Evolutionary conservation across 164 flowering plant species (phyloP).

Genomic region (Vitis labrusca): DNA sequence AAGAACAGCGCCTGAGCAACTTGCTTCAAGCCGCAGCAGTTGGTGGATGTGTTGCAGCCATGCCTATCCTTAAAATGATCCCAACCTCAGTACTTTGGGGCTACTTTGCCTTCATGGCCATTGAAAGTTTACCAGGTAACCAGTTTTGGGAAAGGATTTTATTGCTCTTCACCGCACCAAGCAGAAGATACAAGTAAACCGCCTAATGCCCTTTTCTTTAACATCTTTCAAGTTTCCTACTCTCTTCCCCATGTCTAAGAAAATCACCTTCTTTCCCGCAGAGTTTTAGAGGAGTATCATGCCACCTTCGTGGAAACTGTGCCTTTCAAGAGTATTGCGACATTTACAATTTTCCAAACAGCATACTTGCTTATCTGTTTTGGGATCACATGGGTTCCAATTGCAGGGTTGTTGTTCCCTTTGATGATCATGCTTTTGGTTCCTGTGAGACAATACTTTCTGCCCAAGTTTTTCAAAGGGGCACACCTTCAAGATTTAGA

Average conservation of each 20-base stretch:
- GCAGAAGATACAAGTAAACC: slow-evolving; percentile 89
- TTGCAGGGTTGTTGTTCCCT: slow-evolving; percentile 96
- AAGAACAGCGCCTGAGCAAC: slow-evolving; percentile 94
- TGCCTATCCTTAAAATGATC: slow-evolving; percentile 91
- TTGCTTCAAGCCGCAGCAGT: slow-evolving; percentile 87
- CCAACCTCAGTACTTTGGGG: slow-evolving; percentile 99
- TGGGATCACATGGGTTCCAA: slow-evolving; percentile 95
- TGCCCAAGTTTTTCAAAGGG: slow-evolving; percentile 95
- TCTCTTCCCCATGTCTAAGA: slow-evolving; percentile 2
- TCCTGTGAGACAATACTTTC: slow-evolving; percentile 86
- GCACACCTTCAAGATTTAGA: slow-evolving; percentile 94
- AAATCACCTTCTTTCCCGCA: slow-evolving; percentile 27
- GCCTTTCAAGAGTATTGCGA: slow-evolving; percentile 85
- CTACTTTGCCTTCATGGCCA: slow-evolving; percentile 99
- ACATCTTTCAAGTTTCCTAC: neutral
- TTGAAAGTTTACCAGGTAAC: slow-evolving; percentile 97
- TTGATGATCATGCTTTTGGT: slow-evolving; percentile 95
- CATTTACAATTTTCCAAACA: slow-evolving; percentile 85
- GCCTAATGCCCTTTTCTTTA: slow-evolving; percentile 4
- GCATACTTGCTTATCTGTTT: slow-evolving; percentile 75
- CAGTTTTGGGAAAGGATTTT: slow-evolving; percentile 98
- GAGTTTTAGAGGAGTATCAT: slow-evolving; percentile 94
- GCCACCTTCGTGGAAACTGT: slow-evolving; percentile 98
- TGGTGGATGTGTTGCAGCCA: slow-evolving; percentile 97
- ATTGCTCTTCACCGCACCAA: slow-evolving; percentile 92